Conservation (phyloP, 805 yeast species). For the Monosporozyma unispora region DNA sequence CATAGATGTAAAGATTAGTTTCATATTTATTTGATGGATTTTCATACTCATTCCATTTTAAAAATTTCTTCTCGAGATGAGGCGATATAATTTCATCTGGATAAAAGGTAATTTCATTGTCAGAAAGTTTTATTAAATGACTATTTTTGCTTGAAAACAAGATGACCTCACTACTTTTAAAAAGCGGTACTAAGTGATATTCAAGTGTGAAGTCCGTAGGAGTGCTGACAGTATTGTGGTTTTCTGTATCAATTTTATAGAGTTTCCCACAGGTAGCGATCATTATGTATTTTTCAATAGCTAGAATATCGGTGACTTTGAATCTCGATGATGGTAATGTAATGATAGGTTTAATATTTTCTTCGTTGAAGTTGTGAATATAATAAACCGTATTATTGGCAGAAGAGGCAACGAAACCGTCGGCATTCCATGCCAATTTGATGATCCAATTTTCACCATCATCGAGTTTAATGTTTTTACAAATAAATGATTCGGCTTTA, state of each 20-base stretch:
- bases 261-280: constrained; percentile 12
- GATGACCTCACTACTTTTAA: constrained; percentile 7
- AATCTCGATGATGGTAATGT: constrained; percentile 12
- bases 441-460: constrained; percentile 17
- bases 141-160: constrained; percentile 17
- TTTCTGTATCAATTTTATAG: constrained; percentile 7
- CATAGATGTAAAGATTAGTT: constrained; percentile 21
- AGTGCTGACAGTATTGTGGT: not conserved
- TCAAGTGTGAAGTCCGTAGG: constrained; percentile 5
- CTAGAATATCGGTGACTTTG: constrained; percentile 15
- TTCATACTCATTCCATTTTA: constrained; percentile 21
- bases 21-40: constrained; percentile 25
- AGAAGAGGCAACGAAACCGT: constrained; percentile 9
- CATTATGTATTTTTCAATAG: constrained; percentile 4
- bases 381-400: constrained; percentile 21
- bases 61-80: constrained; percentile 21
- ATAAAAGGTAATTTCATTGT: not conserved
- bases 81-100: constrained; percentile 19
- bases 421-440: constrained; percentile 10
- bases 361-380: not conserved
- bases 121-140: constrained; percentile 1
- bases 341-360: not conserved
- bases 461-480: not conserved
- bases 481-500: not conserved
- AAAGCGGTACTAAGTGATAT: constrained; percentile 16